Evolutionary conservation across 345 rosid species (phyloP).

Genomic region (Cardamine chenopodiifolia): DNA sequence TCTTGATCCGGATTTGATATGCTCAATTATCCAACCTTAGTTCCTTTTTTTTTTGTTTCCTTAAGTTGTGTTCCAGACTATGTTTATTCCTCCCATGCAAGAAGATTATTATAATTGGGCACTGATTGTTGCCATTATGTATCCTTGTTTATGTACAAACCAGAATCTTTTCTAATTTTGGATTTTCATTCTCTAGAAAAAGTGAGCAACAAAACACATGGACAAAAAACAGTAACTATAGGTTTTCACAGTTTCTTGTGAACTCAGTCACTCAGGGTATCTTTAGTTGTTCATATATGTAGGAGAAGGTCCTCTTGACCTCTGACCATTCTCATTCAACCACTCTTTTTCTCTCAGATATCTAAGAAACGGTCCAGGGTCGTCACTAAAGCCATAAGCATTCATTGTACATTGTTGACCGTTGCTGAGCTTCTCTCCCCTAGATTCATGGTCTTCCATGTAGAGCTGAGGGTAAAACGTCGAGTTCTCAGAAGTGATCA

Average conservation of each 20-base stretch:
- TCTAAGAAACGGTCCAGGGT: conserved; percentile 70
- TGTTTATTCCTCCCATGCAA: conserved; percentile 26
- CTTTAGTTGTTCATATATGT: conserved; percentile 59
- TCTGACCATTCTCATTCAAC: conserved; percentile 62
- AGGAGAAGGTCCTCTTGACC: conserved; percentile 52
- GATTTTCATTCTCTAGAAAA: conserved; percentile 4
- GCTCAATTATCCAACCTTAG: conserved; percentile 8
- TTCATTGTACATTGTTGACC: conserved; percentile 55
- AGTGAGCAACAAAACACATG: conserved; percentile 2
- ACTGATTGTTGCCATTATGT: neutral
- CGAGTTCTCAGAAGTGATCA: conserved; percentile 41
- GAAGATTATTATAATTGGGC: conserved; percentile 38
- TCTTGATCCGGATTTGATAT: conserved; percentile 31
- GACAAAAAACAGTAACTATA: neutral
- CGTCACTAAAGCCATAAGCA: conserved; percentile 55
- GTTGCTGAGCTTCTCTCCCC: conserved; percentile 48
- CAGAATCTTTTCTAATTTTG: neutral
- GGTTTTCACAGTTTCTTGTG: conserved; percentile 8
- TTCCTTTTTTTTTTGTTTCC: neutral
- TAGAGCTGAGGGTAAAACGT: conserved; percentile 31
- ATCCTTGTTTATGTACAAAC: conserved; percentile 20
- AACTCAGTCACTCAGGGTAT: conserved; percentile 12
- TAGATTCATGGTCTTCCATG: conserved; percentile 45
- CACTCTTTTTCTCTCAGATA: conserved; percentile 80
- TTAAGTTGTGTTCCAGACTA: conserved; percentile 29